Evolutionary conservation across 1,284 basidiomycete species (phyloP).

Genomic region (Ustilago crameri): DNA sequence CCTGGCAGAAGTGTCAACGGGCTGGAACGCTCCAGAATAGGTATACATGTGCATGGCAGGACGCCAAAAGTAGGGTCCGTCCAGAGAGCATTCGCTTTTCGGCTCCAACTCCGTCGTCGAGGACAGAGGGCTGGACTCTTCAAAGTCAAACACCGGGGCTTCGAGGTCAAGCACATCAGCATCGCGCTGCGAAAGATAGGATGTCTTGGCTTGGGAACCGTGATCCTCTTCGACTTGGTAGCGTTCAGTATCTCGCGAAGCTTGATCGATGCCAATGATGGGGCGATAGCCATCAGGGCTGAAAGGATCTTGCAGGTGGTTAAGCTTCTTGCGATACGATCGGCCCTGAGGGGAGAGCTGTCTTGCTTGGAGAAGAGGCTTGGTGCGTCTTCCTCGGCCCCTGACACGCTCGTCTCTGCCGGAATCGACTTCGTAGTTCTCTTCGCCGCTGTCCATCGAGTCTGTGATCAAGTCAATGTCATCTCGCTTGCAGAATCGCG

Average conservation of each 20-base stretch:
- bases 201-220: neutral
- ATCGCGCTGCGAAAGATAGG: neutral
- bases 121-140: conserved; percentile 26
- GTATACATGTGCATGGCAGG: conserved; percentile 32
- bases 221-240: neutral
- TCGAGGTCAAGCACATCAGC: conserved; percentile 27
- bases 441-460: conserved; percentile 21
- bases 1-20: conserved; percentile 5
- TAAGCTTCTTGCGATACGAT: conserved; percentile 4
- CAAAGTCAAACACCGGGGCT: conserved; percentile 45
- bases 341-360: conserved; percentile 7
- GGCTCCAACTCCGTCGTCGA: conserved; percentile 18
- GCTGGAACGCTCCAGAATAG: conserved; percentile 28
- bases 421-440: conserved; percentile 3
- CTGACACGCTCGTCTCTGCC: conserved; percentile 2
- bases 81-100: conserved; percentile 19
- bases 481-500: conserved; percentile 21
- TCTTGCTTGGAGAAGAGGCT: conserved; percentile 16
- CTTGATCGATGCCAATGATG: neutral
- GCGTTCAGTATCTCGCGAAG: neutral
- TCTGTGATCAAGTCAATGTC: conserved; percentile 33
- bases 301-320: conserved; percentile 4
- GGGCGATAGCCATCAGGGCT: conserved; percentile 7
- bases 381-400: conserved; percentile 26
- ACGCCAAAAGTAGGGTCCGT: conserved; percentile 40